Conservation (phyloP, 805 yeast genomes). For the Zygosaccharomyces siamensis region DNA sequence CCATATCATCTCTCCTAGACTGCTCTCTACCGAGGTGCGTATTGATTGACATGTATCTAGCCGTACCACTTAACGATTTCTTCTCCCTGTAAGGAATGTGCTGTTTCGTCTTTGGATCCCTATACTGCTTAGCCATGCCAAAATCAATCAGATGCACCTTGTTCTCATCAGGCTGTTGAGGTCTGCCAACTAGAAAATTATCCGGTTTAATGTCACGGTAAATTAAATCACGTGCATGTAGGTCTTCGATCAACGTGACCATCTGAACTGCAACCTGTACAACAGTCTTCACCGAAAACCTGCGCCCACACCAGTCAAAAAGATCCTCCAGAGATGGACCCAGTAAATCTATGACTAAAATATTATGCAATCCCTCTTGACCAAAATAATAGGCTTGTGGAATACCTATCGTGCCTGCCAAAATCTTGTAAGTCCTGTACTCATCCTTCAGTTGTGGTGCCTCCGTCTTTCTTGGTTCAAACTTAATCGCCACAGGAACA, state of each 20-base stretch:
- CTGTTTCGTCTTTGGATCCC: conserved; percentile 92
- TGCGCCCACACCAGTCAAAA: conserved; percentile 97
- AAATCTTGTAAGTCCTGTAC: conserved; percentile 86
- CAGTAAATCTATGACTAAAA: conserved; percentile 85
- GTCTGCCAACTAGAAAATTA: conserved; percentile 89
- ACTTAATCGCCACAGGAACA: conserved; percentile 92
- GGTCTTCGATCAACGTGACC: conserved; percentile 78
- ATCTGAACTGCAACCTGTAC: conserved; percentile 93
- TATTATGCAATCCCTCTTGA: conserved; percentile 95
- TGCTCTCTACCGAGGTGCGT: conserved; percentile 98
- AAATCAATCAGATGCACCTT: conserved; percentile 88
- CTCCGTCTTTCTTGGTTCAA: conserved; percentile 93
- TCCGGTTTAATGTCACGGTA: conserved; percentile 98
- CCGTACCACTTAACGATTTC: conserved; percentile 94
- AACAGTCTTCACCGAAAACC: conserved; percentile 81
- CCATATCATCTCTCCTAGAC: conserved; percentile 92
- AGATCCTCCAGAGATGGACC: conserved; percentile 96
- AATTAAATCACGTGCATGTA: conserved; percentile 86
- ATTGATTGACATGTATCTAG: conserved; percentile 97
- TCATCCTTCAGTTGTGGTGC: conserved; percentile 98
- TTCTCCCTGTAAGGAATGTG: conserved; percentile 97
- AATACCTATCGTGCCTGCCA: conserved; percentile 77
- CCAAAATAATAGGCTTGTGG: conserved; percentile 98
- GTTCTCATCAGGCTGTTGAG: conserved; percentile 78
- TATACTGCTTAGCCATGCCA: conserved; percentile 97